Evolutionary conservation across 495 filamentous ascomycete genomes (phyloP).

Genomic region (Podospora australis): DNA sequence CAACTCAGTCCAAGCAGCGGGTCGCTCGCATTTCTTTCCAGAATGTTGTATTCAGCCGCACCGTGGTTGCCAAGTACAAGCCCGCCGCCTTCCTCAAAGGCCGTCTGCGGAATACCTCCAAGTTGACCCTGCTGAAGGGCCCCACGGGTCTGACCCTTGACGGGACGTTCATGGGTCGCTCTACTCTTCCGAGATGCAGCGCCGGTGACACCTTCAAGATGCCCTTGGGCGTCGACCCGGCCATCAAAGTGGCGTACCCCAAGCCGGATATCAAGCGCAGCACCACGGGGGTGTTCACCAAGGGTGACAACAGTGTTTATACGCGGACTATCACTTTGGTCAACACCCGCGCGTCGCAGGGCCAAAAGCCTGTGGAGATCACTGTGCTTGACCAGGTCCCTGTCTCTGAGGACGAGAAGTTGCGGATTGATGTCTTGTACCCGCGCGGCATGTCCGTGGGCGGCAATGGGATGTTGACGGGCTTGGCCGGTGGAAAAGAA

Average conservation of each 20-base stretch:
- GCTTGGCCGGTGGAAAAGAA: conserved; percentile 24
- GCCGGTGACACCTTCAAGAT: conserved; percentile 56
- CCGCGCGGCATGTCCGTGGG: conserved; percentile 48
- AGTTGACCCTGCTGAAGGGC: conserved; percentile 55
- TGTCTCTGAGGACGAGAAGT: conserved; percentile 57
- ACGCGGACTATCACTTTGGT: conserved; percentile 50
- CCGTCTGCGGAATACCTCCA: conserved; percentile 51
- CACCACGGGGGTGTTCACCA: conserved; percentile 46
- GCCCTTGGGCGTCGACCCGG: conserved; percentile 59
- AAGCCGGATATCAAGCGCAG: conserved; percentile 53
- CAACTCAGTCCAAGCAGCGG: conserved; percentile 41
- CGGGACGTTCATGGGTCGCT: conserved; percentile 59
- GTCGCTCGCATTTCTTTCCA: conserved; percentile 38
- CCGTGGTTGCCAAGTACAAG: conserved; percentile 61
- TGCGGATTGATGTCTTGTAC: conserved; percentile 46
- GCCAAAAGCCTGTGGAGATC: conserved; percentile 43
- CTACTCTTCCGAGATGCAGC: conserved; percentile 49
- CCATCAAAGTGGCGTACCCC: conserved; percentile 53
- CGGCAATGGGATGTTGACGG: conserved; percentile 36
- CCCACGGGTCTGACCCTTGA: conserved; percentile 60
- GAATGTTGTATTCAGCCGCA: conserved; percentile 42
- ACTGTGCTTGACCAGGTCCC: conserved; percentile 62
- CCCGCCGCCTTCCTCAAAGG: conserved; percentile 61
- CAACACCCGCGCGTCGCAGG: conserved; percentile 46
- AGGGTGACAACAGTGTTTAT: conserved; percentile 54